Percentiles rank a stretch among this genome's conserved stretches.
phyloP scores from a whole-genome alignment of 1,139 yeast species.

The Yamadazyma blattariae region DNA sequence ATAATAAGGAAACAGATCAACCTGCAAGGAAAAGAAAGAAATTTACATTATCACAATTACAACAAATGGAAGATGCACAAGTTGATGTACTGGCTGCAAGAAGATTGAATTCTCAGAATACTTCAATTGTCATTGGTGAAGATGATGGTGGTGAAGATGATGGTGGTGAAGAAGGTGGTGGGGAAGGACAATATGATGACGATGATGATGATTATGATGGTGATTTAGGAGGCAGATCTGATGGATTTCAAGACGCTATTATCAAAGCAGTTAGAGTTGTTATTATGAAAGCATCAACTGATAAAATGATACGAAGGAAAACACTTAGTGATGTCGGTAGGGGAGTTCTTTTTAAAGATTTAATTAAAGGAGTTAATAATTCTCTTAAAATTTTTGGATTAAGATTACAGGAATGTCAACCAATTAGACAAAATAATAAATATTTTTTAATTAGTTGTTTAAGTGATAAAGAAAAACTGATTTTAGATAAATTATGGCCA shows the following conservation, averaged over 20 bases:
- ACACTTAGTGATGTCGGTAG: constrained; percentile 16
- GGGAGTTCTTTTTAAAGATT: neutral
- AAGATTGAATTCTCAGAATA: neutral
- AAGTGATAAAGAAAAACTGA: constrained; percentile 17
- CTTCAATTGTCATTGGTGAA: neutral
- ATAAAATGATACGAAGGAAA: constrained; percentile 16
- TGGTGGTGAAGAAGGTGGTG: neutral
- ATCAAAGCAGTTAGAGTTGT: neutral
- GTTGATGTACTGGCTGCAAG: neutral
- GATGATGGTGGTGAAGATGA: neutral
- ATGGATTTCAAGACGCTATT: constrained; percentile 1
- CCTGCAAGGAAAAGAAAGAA: constrained; percentile 6
- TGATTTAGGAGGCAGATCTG: neutral
- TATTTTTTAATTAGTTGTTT: constrained; percentile 21
- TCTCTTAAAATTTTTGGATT: constrained; percentile 30
- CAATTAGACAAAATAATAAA: constrained; percentile 9
- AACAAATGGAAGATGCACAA: constrained; percentile 1
- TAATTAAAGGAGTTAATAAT: constrained; percentile 1
- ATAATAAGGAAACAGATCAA: neutral
- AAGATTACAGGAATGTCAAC: constrained; percentile 17
- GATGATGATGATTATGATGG: neutral
- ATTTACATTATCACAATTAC: constrained; percentile 1
- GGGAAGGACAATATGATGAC: neutral
- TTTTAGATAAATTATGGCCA: constrained; percentile 23
- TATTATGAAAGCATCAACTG: constrained; percentile 6